Conservation (phyloP, 75 land plant genomes). For the Azolla pinnata region DNA sequence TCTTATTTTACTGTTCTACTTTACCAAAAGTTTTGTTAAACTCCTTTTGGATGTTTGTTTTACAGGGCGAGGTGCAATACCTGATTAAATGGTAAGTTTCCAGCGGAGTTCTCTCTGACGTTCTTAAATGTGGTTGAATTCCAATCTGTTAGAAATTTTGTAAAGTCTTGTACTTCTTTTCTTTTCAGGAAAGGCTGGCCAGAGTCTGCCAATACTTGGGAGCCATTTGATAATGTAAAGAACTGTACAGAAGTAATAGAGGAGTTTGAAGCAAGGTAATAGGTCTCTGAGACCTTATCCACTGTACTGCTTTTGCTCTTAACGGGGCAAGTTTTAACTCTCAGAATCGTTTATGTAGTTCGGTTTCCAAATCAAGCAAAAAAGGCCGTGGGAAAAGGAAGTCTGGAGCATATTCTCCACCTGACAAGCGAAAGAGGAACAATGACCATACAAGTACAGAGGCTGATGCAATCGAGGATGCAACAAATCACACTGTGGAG, state of each 20-base stretch:
- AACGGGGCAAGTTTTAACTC: neutral
- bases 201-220: conserved; percentile 92
- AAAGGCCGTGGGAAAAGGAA: conserved; percentile 1
- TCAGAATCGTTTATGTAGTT: neutral
- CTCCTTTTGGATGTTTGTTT: neutral
- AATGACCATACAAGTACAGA: no score
- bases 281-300: no score
- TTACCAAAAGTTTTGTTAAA: neutral
- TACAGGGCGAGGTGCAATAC: conserved; percentile 67
- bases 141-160: neutral
- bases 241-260: conserved; percentile 62
- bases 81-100: conserved; percentile 81
- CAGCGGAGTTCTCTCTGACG: neutral
- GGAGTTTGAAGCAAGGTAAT: conserved; percentile 72
- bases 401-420: no score
- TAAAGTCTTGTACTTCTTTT: neutral
- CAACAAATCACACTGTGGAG: no score
- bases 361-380: neutral
- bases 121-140: neutral
- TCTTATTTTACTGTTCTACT: no score
- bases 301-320: neutral
- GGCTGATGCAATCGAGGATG: no score
- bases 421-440: conserved; percentile 15
- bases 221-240: conserved; percentile 63
- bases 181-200: conserved; percentile 80